Evolutionary conservation across 2,329 filamentous ascomycete species (phyloP).

Genomic region (Stagonosporopsis vannaccii): DNA sequence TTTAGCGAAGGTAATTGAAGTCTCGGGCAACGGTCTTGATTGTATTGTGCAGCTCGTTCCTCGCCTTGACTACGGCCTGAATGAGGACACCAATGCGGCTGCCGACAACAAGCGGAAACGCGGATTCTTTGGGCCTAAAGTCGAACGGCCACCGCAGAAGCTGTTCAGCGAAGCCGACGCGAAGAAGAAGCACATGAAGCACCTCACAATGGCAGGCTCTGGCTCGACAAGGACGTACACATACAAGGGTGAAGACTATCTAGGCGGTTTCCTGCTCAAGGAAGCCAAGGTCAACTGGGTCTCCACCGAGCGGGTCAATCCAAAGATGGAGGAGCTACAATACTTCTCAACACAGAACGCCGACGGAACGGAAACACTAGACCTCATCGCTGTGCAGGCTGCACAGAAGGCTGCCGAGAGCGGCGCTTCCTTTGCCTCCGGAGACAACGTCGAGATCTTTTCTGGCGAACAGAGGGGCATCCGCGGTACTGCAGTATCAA

Average conservation of each 20-base stretch:
- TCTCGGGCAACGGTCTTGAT: constrained; percentile 91
- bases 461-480: constrained; percentile 94
- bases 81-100: constrained; percentile 73
- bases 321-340: constrained; percentile 93
- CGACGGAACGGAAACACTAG: constrained; percentile 91
- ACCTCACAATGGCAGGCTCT: constrained; percentile 61
- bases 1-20: constrained; percentile 88
- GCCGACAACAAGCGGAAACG: constrained; percentile 78
- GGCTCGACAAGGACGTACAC: constrained; percentile 74
- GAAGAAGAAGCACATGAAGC: constrained; percentile 80
- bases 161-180: constrained; percentile 94
- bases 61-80: constrained; percentile 87
- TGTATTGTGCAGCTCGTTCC: constrained; percentile 88
- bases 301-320: constrained; percentile 88
- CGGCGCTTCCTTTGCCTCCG: constrained; percentile 85
- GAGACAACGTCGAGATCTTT: constrained; percentile 96
- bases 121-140: constrained; percentile 55
- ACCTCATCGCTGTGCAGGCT: constrained; percentile 87
- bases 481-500: constrained; percentile 81
- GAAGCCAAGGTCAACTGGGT: constrained; percentile 90
- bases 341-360: constrained; percentile 87
- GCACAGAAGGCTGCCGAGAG: constrained; percentile 85
- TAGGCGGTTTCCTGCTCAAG: constrained; percentile 92
- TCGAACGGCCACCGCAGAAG: constrained; percentile 81
- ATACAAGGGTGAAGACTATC: constrained; percentile 88